phyloP scores from a whole-genome alignment of 2,329 filamentous ascomycete species.

The Colletotrichum horii region DNA sequence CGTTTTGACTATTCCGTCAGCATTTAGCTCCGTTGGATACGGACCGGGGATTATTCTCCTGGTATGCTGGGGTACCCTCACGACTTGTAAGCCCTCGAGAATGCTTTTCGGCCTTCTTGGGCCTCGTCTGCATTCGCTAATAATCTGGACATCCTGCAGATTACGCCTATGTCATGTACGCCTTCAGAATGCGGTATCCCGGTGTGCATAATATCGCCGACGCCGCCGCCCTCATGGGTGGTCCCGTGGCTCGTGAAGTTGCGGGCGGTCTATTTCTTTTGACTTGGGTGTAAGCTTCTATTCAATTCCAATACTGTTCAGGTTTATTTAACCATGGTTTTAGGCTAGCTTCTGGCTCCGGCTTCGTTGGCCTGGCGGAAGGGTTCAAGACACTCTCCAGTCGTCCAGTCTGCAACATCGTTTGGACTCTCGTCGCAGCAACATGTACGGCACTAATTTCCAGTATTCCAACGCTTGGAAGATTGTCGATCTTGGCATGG shows the following conservation, averaged over 20 bases:
- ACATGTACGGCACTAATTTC: conserved; percentile 24
- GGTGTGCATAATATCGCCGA: conserved; percentile 32
- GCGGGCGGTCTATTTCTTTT: neutral
- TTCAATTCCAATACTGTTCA: neutral
- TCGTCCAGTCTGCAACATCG: conserved; percentile 24
- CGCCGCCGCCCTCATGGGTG: conserved; percentile 27
- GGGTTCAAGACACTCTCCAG: neutral
- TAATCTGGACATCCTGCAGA: conserved; percentile 3
- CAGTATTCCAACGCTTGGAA: conserved; percentile 20
- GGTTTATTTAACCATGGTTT: neutral
- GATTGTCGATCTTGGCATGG: conserved; percentile 51
- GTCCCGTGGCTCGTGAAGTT: conserved; percentile 14
- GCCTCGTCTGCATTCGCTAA: neutral
- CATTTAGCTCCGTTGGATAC: conserved; percentile 19
- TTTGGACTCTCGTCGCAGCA: conserved; percentile 28
- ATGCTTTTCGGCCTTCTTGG: neutral
- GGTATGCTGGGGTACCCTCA: neutral
- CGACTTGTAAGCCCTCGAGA: neutral
- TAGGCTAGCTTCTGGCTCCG: neutral
- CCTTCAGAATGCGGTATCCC: conserved; percentile 27
- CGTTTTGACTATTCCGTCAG: conserved; percentile 29
- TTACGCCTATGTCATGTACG: conserved; percentile 31
- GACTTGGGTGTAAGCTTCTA: conserved; percentile 24
- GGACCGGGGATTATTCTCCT: neutral
- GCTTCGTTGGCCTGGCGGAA: neutral